These are phyloP conservation scores for Saccharomycopsis fodiens DNA, from an alignment of 805 yeast species.

Conservation along the genomic window DNA sequence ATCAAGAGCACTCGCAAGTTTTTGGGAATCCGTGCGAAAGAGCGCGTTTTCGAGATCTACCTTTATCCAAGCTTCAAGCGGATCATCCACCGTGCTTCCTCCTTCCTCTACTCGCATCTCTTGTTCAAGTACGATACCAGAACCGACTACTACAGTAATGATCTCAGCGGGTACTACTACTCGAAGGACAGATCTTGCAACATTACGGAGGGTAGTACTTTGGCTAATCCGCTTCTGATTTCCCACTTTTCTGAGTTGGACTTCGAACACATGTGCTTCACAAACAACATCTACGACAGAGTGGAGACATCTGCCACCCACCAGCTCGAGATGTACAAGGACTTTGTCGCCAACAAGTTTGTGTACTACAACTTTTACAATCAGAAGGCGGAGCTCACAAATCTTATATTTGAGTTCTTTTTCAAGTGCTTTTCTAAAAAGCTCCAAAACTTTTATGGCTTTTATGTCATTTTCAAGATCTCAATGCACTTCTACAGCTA, in stretches of 20 bases:
- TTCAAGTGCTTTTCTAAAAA: slow-evolving; percentile 9
- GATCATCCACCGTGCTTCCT: slow-evolving; percentile 10
- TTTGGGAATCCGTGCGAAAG: slow-evolving; percentile 15
- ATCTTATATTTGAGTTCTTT: slow-evolving; percentile 19
- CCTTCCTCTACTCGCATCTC: slow-evolving; percentile 15
- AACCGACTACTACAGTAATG: slow-evolving; percentile 5
- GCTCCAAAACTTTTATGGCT: slow-evolving; percentile 16
- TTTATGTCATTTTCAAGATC: slow-evolving; percentile 18
- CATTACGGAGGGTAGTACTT: background rate
- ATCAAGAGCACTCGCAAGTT: slow-evolving; percentile 10
- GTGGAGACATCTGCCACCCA: background rate
- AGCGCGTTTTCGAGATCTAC: slow-evolving; percentile 13
- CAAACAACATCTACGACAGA: slow-evolving; percentile 10
- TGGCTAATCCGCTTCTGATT: slow-evolving; percentile 1
- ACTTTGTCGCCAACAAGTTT: slow-evolving; percentile 11
- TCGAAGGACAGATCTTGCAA: slow-evolving; percentile 4
- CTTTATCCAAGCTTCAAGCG: slow-evolving; percentile 15
- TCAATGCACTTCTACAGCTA: slow-evolving; percentile 18
- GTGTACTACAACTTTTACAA: slow-evolving; percentile 17
- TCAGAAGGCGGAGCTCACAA: slow-evolving; percentile 14
- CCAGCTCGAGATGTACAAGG: slow-evolving; percentile 9
- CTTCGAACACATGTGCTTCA: slow-evolving; percentile 11
- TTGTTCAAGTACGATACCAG: slow-evolving; percentile 9
- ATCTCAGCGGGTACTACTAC: slow-evolving; percentile 6
- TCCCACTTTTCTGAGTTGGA: slow-evolving; percentile 4